Base-by-base conservation (phyloP, 371 early-diverging fungal species). In the Rhizopus sp. region DNA sequence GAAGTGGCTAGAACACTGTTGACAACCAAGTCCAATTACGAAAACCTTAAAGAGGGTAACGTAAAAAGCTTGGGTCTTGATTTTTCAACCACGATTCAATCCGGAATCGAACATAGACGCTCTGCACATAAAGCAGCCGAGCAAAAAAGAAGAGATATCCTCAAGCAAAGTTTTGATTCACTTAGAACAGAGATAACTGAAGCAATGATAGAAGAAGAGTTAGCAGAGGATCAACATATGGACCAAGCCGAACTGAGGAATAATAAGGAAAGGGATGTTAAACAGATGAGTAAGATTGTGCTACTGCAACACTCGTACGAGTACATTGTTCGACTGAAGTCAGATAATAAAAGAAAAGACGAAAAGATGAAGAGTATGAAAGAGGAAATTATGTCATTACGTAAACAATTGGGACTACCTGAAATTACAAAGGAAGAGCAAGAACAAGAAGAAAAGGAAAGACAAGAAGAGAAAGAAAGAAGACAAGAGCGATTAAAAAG, bases 91-190 rank as follows among this genome's bases (percentile, higher is more conserved):
- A 86, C 86, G 50, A 81, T 91, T 38, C 85, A 89, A 48, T 85
- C 86, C 0, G 88, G 88, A 2, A 80, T 91, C 47, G 90, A 92
- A 65, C 82, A 82, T 12, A 82, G 93, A 3, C 82, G 88, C 10
- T 88, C 88, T 7, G 87, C 85, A 5, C 96, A 96, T 73, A 93
- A 95, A 64, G 90, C 89, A 13, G 96, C 97, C 3, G 97, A 97
- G 64, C 96, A 97, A 68, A 88, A 89, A 62, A 86, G 97, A n/a
- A 78, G 97, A n/a, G 93, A 94, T 62, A 86, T 89, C 30, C 72
- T 95, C 16, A 94, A 93, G 56, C 76, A 87, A 40, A 88, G 90
- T 38, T 97, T 97, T 67, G 92, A 95, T 45, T 80, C 87, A n/a
- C 73, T 97, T 8, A 76, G 86, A 16, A 59, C 68, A 7, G 76